Base-by-base conservation (phyloP, 2,329 filamentous ascomycete genomes). In the Waltergamsia citrina region DNA sequence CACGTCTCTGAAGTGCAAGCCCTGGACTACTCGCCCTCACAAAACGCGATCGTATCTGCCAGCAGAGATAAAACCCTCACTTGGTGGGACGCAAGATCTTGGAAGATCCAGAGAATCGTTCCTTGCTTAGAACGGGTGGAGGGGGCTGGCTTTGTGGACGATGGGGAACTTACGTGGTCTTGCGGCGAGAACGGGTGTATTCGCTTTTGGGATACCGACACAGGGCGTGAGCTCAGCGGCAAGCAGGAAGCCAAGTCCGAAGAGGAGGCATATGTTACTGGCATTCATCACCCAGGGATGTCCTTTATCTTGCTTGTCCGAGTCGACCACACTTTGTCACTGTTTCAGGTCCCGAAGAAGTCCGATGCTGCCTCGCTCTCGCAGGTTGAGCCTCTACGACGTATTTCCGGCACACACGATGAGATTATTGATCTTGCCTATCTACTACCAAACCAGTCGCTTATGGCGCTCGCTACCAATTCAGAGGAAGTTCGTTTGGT, bases 401-500 rank as follows among this genome's bases (percentile, higher is more conserved):
- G 86, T 29, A 93, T 98, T 44, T 94, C 90, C 5, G 93, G 92
- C 34, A 95, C 92, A 6, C 87, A 96, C 55, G 93, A 98, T 53
- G 92, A 98, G 55, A 87, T 98, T 34, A 95, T 98, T 45, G 93
- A 98, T 52, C 64, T 98, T 22, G 84, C 81, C 20, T 95, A 92
- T 49, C 67, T 96, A 35, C 76, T 92, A 2, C 75, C 79, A 1
- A 81, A 94, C 47, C 77, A 75, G 37, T 90, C 85, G 3, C 62
- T 93, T 33, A 69, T 98, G 41, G 93, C 92, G 6, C 65, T 98
- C 18, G 92, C 90, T 6, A 96, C 90, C 3, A 98, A 98, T 54
- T 85, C 88, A 0, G 92, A 98, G 58, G 88, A 94, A 41, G 75
- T 98, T 34, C 78, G 90, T 30, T 72, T 98, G 37, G 78, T 98